Base-by-base conservation (phyloP, 108 stramenopile genomes). In the Licmophora abbreviata region DNA sequence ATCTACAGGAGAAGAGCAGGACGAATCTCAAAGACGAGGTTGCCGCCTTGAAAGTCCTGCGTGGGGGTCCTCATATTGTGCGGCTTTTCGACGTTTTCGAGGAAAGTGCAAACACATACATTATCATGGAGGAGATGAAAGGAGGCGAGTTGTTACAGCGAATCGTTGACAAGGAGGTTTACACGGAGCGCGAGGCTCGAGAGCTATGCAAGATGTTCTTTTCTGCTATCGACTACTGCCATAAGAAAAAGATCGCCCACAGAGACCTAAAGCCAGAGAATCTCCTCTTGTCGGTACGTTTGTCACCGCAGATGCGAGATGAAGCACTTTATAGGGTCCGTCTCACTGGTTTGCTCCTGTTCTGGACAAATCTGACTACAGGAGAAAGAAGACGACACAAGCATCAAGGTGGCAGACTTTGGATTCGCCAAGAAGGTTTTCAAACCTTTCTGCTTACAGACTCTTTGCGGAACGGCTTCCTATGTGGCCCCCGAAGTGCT, bases 361-460 rank as follows among this genome's bases (percentile, higher is more conserved):
- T 2, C 1, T 47, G 36, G 4, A 29, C 22, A 3, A 2, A 20
- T 48, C 27, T 11, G 29, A 21, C 17, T 41, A 21, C 30, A 72
- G 41, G 66, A 71, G 34, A 68, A 69, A 48, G 65, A 70, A 31
- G 76, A 88, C 36, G 88, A 95, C 51, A 73, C 80, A 27, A 58
- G 53, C 1, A 81, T 99, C 63, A 97, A 95, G 59, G 74, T 97
- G 48, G 93, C 93, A 8, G 96, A 98, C 55, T 99, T 99, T 74
- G 99, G 96, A 4, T 95, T 99, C 54, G 95, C 96, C 36, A 95
- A 98, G 56, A 70, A 70, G 21, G 66, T 82, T 5, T 41, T 72
- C 0, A 66, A 74, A 17, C 72, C 74, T 25, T 74, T 87, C 47
- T 83, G 64, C 28, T 76, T 73, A 66, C 64, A 32, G 11, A 85